These are phyloP conservation scores for Pisolithus tinctorius DNA, from an alignment of 768 basidiomycete genomes.

Conservation along the genomic window DNA sequence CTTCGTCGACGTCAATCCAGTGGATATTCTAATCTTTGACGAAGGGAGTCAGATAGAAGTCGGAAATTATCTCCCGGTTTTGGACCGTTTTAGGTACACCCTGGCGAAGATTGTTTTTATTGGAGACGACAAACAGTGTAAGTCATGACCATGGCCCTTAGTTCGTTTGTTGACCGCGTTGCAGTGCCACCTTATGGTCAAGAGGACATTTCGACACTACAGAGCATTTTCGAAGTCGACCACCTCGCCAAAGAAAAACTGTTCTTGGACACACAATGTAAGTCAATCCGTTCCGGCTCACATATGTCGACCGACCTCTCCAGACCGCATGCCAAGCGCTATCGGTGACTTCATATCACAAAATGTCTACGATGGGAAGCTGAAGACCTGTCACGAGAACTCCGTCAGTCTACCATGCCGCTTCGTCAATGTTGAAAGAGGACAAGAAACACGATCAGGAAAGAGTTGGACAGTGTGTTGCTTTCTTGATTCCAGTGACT, in stretches of 20 bases:
- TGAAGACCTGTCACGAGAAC: conserved; percentile 49
- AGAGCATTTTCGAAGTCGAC: conserved; percentile 67
- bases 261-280: conserved; percentile 73
- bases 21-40: conserved; percentile 36
- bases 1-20: conserved; percentile 24
- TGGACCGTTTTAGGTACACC: conserved; percentile 19
- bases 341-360: conserved; percentile 67
- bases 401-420: conserved; percentile 26
- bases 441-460: conserved; percentile 16
- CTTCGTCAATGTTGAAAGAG: conserved; percentile 34
- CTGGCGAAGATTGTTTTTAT: conserved; percentile 32
- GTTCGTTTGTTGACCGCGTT: conserved; percentile 1
- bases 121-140: conserved; percentile 35
- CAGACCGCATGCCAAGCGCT: conserved; percentile 79
- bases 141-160: not conserved
- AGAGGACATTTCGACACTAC: conserved; percentile 54
- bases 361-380: conserved; percentile 51
- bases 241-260: conserved; percentile 44
- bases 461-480: not conserved
- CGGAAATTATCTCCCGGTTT: conserved; percentile 31
- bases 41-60: conserved; percentile 43
- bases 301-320: conserved; percentile 1
- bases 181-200: conserved; percentile 75
- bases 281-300: conserved; percentile 10
- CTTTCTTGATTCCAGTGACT: not conserved